Percentiles rank a stretch among this genome's conserved stretches.
phyloP scores from a whole-genome alignment of 768 basidiomycete genomes.

The Asterophora parasitica region DNA sequence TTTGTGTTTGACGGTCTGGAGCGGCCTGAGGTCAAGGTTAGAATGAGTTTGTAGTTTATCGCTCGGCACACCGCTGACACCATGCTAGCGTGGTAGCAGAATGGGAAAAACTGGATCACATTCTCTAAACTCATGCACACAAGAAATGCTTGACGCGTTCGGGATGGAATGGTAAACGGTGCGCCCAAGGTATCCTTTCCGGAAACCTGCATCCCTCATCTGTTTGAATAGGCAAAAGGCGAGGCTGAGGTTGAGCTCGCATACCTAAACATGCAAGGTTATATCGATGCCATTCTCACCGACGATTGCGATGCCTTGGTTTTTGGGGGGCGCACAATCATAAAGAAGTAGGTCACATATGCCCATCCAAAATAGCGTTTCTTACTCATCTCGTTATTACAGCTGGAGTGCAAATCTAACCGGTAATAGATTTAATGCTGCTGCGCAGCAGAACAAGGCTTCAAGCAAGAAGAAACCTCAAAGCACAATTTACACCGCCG shows the following conservation, averaged over 20 bases:
- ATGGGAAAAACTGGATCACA: constrained; percentile 46
- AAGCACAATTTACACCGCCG: constrained; percentile 11
- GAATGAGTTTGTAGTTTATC: constrained; percentile 25
- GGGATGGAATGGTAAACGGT: constrained; percentile 54
- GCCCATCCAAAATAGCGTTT: too few relatives aligned
- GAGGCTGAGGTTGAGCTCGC: constrained; percentile 55
- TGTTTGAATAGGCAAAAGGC: constrained; percentile 37
- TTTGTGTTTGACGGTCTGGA: constrained; percentile 74
- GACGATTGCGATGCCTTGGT: constrained; percentile 47
- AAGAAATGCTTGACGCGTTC: constrained; percentile 51
- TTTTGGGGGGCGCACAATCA: constrained; percentile 38
- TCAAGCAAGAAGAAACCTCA: constrained; percentile 35
- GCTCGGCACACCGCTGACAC: constrained; percentile 1
- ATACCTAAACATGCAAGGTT: constrained; percentile 33
- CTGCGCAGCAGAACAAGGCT: constrained; percentile 31
- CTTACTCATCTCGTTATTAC: background rate
- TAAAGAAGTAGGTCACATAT: constrained; percentile 38
- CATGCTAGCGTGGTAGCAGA: constrained; percentile 21
- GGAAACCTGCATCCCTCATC: background rate
- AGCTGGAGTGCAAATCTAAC: constrained; percentile 48
- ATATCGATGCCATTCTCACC: constrained; percentile 44
- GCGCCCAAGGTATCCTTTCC: constrained; percentile 30
- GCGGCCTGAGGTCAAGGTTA: constrained; percentile 59
- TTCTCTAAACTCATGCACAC: constrained; percentile 37
- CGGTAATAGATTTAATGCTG: constrained; percentile 16